phyloP scores from a whole-genome alignment of 768 basidiomycete species.

The Suillus decipiens region DNA sequence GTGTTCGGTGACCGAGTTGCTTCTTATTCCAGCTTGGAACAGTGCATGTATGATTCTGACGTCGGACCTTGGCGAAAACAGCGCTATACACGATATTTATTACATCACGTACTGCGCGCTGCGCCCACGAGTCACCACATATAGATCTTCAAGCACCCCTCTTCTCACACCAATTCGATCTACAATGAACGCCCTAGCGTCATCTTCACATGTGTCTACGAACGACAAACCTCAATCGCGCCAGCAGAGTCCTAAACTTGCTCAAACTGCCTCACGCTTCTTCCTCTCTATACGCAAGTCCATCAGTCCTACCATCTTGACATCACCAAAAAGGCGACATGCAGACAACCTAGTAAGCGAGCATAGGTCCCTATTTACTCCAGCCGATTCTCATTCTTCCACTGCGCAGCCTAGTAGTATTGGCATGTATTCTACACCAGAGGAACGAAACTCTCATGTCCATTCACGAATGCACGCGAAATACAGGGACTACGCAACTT shows the following conservation, averaged over 20 bases:
- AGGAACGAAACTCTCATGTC: constrained; percentile 35
- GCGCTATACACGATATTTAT: constrained; percentile 4
- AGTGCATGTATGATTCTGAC: neutral
- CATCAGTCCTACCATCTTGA: constrained; percentile 20
- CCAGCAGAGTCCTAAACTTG: constrained; percentile 16
- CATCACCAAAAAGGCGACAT: constrained; percentile 24
- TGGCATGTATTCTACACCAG: constrained; percentile 46
- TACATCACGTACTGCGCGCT: neutral
- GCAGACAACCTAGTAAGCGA: constrained; percentile 22
- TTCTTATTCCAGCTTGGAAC: neutral
- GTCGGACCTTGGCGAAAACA: neutral
- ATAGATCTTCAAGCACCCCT: neutral
- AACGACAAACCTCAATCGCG: constrained; percentile 12
- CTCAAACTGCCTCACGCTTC: constrained; percentile 30
- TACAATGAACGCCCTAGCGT: constrained; percentile 17
- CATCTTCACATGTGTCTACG: constrained; percentile 18
- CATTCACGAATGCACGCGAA: constrained; percentile 40
- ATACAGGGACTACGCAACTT: constrained; percentile 38
- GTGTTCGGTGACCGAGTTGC: too few species aligned
- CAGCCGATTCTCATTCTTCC: constrained; percentile 4
- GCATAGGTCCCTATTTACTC: neutral
- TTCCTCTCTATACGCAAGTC: constrained; percentile 33
- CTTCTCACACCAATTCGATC: neutral
- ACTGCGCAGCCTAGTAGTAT: constrained; percentile 33
- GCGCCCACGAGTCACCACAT: neutral